Evolutionary conservation across 495 filamentous ascomycete genomes (phyloP), one percentile per base, ranked within the genome.

Genomic region (Choiromyces venosus): DNA sequence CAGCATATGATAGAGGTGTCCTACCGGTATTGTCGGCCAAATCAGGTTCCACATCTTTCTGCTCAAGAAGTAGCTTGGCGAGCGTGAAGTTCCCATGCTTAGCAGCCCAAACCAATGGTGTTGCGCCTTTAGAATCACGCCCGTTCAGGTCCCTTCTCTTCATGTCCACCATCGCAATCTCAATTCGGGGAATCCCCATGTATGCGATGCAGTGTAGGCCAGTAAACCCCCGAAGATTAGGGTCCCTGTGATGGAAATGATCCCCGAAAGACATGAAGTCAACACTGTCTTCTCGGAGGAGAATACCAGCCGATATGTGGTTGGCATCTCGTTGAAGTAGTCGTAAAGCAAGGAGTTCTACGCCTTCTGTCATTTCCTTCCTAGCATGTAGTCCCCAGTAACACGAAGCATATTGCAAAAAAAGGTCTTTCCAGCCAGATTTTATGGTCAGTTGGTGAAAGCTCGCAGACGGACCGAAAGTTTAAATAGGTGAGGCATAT

Each of bases 1-100:
- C 79, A 14, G 82, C 82, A 69, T 72, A 75, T n/a, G 74, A 82
- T 8, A 83, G 76, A 37, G 82, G 75, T 33, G 82, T 78, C 46
- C 73, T 72, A 25, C 72, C 71, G 33, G 74, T 64, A 52, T 7
- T n/a, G n/a, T 73, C 64, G 35, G 33, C 56, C 3, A 38, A 36
- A 35, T 76, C 52, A 16, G 56, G 46, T 5, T 74, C 37, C n/a
- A 74, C 69, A 56, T 71, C 72, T 12, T 19, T 21, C 29, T 39
- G 52, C 2, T 5, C 39, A 35, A 74, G 78, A 29, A 84, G 72
- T 39, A 76, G 70, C 72, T 76, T 73, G 2, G 83, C 74, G 36
- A 82, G 73, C 21, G 44, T 68, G 65, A 73, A 70, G 44, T 84
- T 73, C 9, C 80, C 81, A 4, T 73, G 74, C 56, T 74, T 66